Evolutionary conservation across 2,329 filamentous ascomycete species (phyloP).

Genomic region (Daldinia sp.): DNA sequence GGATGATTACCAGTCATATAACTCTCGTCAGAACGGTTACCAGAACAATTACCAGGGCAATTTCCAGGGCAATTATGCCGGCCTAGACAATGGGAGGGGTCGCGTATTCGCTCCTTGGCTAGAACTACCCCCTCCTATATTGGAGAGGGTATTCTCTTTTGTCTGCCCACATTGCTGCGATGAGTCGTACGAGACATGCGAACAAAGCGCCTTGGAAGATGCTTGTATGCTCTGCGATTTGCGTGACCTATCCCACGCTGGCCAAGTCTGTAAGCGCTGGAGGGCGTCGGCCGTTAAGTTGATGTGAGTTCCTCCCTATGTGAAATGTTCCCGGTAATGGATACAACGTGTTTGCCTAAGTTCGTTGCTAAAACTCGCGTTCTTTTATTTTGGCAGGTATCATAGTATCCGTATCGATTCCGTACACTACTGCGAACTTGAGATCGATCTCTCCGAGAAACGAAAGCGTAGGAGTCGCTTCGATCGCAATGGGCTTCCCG

Average conservation of each 20-base stretch:
- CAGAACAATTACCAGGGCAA: conserved; percentile 40
- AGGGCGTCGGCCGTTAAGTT: conserved; percentile 62
- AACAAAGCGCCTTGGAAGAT: conserved; percentile 81
- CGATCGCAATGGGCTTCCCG: conserved; percentile 80
- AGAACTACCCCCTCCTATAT: conserved; percentile 73
- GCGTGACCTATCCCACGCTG: conserved; percentile 86
- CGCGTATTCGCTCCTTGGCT: conserved; percentile 51
- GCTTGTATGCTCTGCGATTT: conserved; percentile 94
- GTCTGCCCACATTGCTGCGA: conserved; percentile 88
- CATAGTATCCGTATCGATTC: conserved; percentile 91
- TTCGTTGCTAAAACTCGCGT: conserved; percentile 18
- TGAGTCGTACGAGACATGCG: conserved; percentile 82
- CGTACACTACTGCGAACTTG: conserved; percentile 93
- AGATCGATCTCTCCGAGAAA: conserved; percentile 82
- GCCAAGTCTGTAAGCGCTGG: conserved; percentile 81
- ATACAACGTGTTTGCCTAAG: neutral
- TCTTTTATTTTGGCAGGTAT: conserved; percentile 68
- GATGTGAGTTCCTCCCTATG: conserved; percentile 65
- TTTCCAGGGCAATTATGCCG: conserved; percentile 41
- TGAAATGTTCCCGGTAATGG: neutral
- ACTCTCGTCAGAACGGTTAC: conserved; percentile 41
- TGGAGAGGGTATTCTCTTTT: conserved; percentile 81
- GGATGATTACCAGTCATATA: conserved; percentile 49
- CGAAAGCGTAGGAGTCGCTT: conserved; percentile 80
- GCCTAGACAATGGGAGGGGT: conserved; percentile 42